Base-by-base conservation (phyloP, 176 grass and related monocot species). In the Miscanthus lutarioriparius region DNA sequence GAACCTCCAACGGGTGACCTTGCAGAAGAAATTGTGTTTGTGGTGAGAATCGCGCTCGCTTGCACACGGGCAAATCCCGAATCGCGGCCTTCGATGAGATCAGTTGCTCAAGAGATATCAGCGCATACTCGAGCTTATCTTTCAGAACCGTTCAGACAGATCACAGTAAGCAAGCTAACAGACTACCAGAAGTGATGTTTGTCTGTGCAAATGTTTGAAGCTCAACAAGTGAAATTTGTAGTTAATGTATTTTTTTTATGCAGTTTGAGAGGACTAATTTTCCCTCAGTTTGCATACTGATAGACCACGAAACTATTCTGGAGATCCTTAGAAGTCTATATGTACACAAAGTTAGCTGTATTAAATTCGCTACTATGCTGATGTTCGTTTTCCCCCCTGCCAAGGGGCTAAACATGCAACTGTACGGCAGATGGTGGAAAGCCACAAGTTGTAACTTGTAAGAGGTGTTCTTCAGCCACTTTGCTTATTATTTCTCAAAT, bases 21-120 rank as follows among this genome's bases (percentile, higher is more conserved):
- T 36, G 96, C 91, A 12, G 91, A 96, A 76, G 96, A 96, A 77
- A 82, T 99, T 23, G 96, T 99, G 41, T 94, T 99, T 62, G 41
- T 96, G 1, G 84, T 94, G 7, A 80, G 84, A 61, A 84, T 96
- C 16, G 96, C 96, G 0, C 78, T 99, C 67, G 84, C 93, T 67
- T 99, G 96, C 86, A 87, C 88, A 7, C 74, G 87, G 17, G 68
- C 70, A 22, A 88, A 87, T 54, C 96, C 93, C 19, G 91, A 92
- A 20, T 93, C 73, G 6, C 79, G 96, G 48, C 96, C 96, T 63
- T 84, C 91, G 1, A 99, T 99, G 93, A 64, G 91, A 30, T 96
- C 86, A 2, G 75, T 96, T 38, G 89, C 91, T 2, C 93, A 94
- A 38, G 93, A 99, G 86, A 89, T 99, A 67, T 92, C 91, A 17